Evolutionary conservation across 805 yeast species (phyloP).

Genomic region (Spathaspora hagerdaliae): DNA sequence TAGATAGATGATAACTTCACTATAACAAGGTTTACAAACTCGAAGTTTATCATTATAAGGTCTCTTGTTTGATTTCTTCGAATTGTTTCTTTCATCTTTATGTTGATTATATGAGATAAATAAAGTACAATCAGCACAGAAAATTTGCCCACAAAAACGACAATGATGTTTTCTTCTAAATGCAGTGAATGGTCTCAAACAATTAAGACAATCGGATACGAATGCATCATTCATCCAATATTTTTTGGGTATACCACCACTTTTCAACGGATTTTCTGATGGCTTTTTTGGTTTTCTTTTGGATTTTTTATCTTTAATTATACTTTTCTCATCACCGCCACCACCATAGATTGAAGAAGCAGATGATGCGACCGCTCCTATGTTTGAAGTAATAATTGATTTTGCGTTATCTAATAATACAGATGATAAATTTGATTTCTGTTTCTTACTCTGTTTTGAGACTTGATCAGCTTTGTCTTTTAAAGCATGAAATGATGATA

Average conservation of each 20-base stretch:
- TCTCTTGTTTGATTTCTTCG: conserved; percentile 18
- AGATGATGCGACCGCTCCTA: conserved; percentile 23
- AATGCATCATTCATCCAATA: conserved; percentile 97
- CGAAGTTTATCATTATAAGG: conserved; percentile 67
- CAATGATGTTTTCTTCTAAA: conserved; percentile 94
- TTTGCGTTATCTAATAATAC: conserved; percentile 37
- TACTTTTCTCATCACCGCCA: conserved; percentile 7
- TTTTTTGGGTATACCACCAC: conserved; percentile 61
- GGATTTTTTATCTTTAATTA: conserved; percentile 14
- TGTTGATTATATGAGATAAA: conserved; percentile 58
- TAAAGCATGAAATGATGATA: conserved; percentile 23
- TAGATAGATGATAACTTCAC: conserved; percentile 62
- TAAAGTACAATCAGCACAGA: conserved; percentile 78
- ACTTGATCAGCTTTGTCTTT: conserved; percentile 13
- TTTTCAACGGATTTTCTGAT: conserved; percentile 40
- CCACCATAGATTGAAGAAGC: conserved; percentile 22
- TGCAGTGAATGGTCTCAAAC: conserved; percentile 76
- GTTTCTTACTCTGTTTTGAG: neutral
- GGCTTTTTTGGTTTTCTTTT: conserved; percentile 25
- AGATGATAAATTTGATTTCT: conserved; percentile 28
- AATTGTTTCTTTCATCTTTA: conserved; percentile 29
- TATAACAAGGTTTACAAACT: conserved; percentile 73
- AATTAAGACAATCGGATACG: conserved; percentile 81
- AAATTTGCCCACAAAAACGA: conserved; percentile 92
- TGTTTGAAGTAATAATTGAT: conserved; percentile 25